Percentiles rank a stretch among this genome's conserved stretches.
Conservation (phyloP, 2,329 filamentous ascomycete genomes). For the Blumeria graminis region DNA sequence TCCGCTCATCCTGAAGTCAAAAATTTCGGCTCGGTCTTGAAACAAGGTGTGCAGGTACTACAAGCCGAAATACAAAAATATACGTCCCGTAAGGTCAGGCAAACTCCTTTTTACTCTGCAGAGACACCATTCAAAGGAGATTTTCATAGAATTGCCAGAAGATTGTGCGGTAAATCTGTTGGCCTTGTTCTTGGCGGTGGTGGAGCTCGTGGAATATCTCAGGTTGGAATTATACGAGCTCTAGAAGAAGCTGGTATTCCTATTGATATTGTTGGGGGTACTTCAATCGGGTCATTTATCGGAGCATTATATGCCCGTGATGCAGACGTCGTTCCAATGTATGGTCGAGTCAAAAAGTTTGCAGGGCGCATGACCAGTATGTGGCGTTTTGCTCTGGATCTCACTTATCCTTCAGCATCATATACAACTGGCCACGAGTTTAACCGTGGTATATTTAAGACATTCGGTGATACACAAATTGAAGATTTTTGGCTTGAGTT, state of each 20-base stretch:
- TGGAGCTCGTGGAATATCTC: constrained; percentile 73
- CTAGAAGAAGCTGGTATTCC: constrained; percentile 92
- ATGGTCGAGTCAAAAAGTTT: constrained; percentile 91
- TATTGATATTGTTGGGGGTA: constrained; percentile 85
- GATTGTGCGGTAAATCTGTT: constrained; percentile 81
- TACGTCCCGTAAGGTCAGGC: constrained; percentile 74
- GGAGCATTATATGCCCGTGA: constrained; percentile 89
- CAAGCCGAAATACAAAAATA: constrained; percentile 98
- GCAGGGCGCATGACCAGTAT: constrained; percentile 96
- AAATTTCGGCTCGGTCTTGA: constrained; percentile 63
- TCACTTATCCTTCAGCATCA: constrained; percentile 88
- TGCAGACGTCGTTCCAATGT: constrained; percentile 90
- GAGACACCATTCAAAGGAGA: constrained; percentile 90
- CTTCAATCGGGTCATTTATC: constrained; percentile 88
- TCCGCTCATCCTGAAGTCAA: constrained; percentile 53
- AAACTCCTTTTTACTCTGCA: constrained; percentile 69
- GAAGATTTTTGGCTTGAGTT: constrained; percentile 98
- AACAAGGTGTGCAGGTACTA: constrained; percentile 77
- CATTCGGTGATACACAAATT: constrained; percentile 88
- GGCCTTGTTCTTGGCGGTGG: constrained; percentile 86
- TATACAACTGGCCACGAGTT: constrained; percentile 98
- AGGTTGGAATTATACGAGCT: constrained; percentile 81
- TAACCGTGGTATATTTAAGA: constrained; percentile 97
- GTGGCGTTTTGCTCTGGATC: constrained; percentile 90
- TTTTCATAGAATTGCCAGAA: constrained; percentile 75